Base-by-base conservation (phyloP, 768 basidiomycete species). In the Podaxis sp. region DNA sequence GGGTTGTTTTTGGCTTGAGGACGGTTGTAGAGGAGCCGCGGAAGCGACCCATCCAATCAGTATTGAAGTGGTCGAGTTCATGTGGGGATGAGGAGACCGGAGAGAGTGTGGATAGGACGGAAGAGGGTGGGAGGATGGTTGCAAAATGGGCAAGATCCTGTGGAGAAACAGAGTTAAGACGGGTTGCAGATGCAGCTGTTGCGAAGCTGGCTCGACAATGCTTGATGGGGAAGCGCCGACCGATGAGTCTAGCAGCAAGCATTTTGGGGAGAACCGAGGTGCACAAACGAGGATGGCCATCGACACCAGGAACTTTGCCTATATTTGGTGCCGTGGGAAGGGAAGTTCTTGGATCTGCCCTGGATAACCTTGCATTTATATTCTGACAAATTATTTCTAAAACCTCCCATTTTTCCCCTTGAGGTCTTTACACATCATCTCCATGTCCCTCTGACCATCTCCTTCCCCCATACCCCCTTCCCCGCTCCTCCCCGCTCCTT, bases 31-130 rank as follows among this genome's bases (percentile, higher is more conserved):
- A 86, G 17, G 80, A 75, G n/a, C 96, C 97, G 59, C 82, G 83
- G 73, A 95, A 99, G 74, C 96, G 96, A 69, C 89, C 89, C 89
- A 97, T 94, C 96, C 95, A 97, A 74, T 99, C 96, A 66, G 83
- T 78, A 74, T 99, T 99, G 82, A 84, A 96, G 2, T 77, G 80
- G 2, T 81, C 80, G 30, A 99, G 84, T 66, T 97, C 96, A 11
- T 86, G 79, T 7, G 78, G 52, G n/a, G 63, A 24, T 40, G 62
- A 59, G 13, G 67, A 60, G n/a, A 63, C 33, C 15, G 63, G 53
- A 8, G 67, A 69, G 2, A 91, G 79, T 7, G 89, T 89, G 19
- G 92, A 88, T 15, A 93, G 76, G 59, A 93, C 84, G 36, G 89
- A 82, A 4, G 83, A 77, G 0, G 81, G 74, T 0, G 88, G 79